These are phyloP conservation scores for Starmerella geochares DNA, from an alignment of 805 yeast species.

Conservation along the genomic window DNA sequence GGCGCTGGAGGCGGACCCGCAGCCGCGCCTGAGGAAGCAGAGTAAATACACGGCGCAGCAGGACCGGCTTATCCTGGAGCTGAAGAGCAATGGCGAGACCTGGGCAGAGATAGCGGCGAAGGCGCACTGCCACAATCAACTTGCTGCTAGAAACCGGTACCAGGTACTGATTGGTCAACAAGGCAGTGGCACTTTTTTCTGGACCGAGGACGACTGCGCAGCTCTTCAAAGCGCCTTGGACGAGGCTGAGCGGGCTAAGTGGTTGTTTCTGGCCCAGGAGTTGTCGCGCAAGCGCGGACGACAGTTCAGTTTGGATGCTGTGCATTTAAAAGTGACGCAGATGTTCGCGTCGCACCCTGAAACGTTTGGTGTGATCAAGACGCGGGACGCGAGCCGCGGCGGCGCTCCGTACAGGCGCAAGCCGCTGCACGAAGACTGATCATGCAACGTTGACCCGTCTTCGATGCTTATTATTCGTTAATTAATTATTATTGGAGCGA, in stretches of 20 bases:
- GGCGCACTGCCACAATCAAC: constrained; percentile 52
- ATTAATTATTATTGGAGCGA: not conserved
- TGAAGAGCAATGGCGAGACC: constrained; percentile 52
- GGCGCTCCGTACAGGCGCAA: constrained; percentile 23
- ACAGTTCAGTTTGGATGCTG: constrained; percentile 42
- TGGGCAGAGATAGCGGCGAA: constrained; percentile 68
- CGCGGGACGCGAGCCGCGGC: constrained; percentile 20
- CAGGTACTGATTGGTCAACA: constrained; percentile 77
- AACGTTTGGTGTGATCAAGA: constrained; percentile 42
- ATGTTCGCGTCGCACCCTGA: constrained; percentile 48
- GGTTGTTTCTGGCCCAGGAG: constrained; percentile 56
- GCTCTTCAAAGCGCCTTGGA: constrained; percentile 47
- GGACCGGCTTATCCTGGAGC: constrained; percentile 50
- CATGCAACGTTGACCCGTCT: too few species aligned
- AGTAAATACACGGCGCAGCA: constrained; percentile 64
- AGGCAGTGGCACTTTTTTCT: constrained; percentile 58
- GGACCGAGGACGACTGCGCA: constrained; percentile 48
- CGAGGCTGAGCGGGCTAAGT: constrained; percentile 60
- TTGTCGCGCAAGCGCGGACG: constrained; percentile 44
- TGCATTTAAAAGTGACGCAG: constrained; percentile 45
- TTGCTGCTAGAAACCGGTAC: constrained; percentile 68
- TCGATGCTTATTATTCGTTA: not conserved
- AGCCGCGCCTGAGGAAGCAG: constrained; percentile 47
- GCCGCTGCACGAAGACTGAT: not conserved
- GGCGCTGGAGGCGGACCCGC: constrained; percentile 35